phyloP scores from a whole-genome alignment of 768 basidiomycete species.

The Calocybe indica region DNA sequence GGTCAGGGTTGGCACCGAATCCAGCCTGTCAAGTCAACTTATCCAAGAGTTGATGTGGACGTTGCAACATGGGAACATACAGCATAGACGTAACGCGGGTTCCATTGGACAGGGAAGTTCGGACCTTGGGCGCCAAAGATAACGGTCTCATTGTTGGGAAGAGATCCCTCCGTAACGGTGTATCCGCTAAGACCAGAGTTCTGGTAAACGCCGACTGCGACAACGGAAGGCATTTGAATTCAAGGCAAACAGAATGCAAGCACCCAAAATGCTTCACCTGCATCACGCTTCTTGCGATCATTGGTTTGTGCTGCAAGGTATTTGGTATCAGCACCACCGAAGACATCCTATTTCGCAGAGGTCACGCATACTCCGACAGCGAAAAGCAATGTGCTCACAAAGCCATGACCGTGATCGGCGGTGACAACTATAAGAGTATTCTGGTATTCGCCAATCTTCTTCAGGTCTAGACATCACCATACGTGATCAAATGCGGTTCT shows the following conservation, averaged over 20 bases:
- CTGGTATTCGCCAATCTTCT: constrained; percentile 35
- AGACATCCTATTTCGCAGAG: constrained; percentile 28
- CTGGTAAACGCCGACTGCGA: constrained; percentile 30
- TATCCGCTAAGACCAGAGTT: constrained; percentile 36
- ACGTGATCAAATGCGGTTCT: background rate
- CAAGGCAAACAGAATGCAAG: background rate
- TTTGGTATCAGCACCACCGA: constrained; percentile 18
- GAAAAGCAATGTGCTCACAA: constrained; percentile 19
- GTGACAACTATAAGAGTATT: constrained; percentile 39
- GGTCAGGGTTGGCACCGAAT: constrained; percentile 36
- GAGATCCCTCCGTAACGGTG: constrained; percentile 28
- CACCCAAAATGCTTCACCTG: constrained; percentile 2
- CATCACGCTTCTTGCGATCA: constrained; percentile 17
- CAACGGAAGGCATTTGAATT: background rate
- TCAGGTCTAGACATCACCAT: constrained; percentile 23
- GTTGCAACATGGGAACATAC: constrained; percentile 11
- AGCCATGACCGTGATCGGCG: constrained; percentile 42
- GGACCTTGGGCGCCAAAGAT: constrained; percentile 34
- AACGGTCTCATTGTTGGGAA: constrained; percentile 32
- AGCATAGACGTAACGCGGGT: constrained; percentile 35
- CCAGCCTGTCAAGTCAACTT: constrained; percentile 20
- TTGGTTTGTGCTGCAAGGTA: constrained; percentile 16
- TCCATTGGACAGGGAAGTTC: constrained; percentile 40
- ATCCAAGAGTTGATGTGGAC: background rate
- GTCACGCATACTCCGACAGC: background rate